These are phyloP conservation scores for Fraxinus sp. DNA, from an alignment of 305 asterid genomes.

Conservation along the genomic window DNA sequence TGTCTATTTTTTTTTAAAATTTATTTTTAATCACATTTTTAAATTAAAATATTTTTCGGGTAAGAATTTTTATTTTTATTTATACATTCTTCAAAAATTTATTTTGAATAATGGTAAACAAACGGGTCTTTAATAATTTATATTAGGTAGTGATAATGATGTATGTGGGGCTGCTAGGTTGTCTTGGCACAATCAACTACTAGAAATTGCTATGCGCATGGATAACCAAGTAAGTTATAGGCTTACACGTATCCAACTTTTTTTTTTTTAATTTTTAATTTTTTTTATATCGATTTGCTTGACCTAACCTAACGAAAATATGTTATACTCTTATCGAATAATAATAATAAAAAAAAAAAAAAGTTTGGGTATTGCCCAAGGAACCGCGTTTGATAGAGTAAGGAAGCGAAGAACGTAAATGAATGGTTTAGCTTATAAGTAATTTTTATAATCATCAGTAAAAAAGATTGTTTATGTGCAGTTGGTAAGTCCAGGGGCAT, in stretches of 20 bases:
- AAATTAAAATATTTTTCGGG: no score
- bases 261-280: background rate
- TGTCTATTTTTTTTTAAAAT: background rate
- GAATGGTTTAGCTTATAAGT: background rate
- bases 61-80: no score
- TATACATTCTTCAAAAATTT: background rate
- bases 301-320: background rate
- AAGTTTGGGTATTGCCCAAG: background rate
- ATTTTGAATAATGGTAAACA: background rate
- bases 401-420: background rate
- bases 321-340: no score
- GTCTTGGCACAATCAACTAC: constrained; percentile 11
- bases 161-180: constrained; percentile 16
- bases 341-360: no score
- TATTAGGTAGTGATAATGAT: background rate
- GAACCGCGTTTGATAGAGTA: background rate
- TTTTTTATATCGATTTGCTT: background rate
- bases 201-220: constrained; percentile 6
- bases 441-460: background rate
- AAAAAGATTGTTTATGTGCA: constrained; percentile 26
- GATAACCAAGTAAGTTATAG: constrained; percentile 8
- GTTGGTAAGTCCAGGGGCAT: constrained; percentile 88
- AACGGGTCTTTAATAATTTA: background rate
- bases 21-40: no score
- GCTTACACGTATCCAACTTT: constrained; percentile 27